Evolutionary conservation across 2,329 filamentous ascomycete species (phyloP), one percentile per base, ranked within the genome.

Genomic region (Dissoconium aciculare): DNA sequence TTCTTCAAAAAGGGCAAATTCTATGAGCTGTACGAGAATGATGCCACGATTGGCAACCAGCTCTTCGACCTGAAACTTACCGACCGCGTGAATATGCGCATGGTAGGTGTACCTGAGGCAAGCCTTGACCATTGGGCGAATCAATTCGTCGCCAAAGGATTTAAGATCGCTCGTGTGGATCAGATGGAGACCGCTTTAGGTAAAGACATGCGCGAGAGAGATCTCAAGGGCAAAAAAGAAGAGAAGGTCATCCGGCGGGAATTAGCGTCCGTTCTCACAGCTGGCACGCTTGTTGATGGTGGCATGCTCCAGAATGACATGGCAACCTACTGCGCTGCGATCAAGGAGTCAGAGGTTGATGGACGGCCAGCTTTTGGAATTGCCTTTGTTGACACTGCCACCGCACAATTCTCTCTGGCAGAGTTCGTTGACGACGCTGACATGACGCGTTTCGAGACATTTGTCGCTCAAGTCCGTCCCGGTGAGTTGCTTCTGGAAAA

Each of bases 1-100:
- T 98, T 98, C 59, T 98, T 98, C 74, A 98, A 95, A 58, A 98
- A 98, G 64, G 89, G 89, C 49, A 98, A 98, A 49, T 98, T 98
- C 57, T 98, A 94, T 51, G 89, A 98, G 53, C 67, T 98, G 0
- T 98, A 95, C 50, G 89, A 98, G 54, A 93, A 94, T 37, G 89
- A 98, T 56, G 89, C 89, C 4, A 93, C 87, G 0, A 77, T 95
- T 33, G 89, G 89, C 4, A 85, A 98, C 51, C 89, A 95, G 53
- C 66, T 94, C 11, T 98, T 98, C 46, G 89, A 98, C 54, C 68
- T 98, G 34, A 98, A 98, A 60, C 76, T 98, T 52, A 98, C 89
- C 0, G 89, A 98, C 47, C 73, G 89, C 32, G 89, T 98, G 53
- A 98, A 98, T 54, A 98, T 98, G 89, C 80, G 87, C 43, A 98